Percentiles rank a stretch among this genome's conserved stretches.
Conservation (phyloP, 495 filamentous ascomycete genomes). For the Trichocladium antarcticum region DNA sequence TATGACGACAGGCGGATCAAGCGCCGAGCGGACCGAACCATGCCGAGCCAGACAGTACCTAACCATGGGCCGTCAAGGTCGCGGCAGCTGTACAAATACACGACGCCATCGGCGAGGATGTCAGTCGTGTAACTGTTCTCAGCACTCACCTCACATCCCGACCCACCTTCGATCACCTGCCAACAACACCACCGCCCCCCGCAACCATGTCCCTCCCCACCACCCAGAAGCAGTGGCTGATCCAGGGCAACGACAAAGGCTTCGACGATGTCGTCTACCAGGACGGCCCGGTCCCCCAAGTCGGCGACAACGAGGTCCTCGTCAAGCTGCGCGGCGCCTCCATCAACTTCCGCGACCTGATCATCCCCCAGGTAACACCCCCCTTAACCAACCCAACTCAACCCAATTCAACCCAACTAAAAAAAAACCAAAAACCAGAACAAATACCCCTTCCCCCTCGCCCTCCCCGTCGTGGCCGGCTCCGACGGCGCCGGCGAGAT, state of each 20-base stretch:
- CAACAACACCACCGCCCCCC: too few relatives aligned
- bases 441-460: constrained; percentile 57
- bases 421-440: too few relatives aligned
- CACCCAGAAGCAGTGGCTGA: constrained; percentile 55
- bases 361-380: constrained; percentile 51
- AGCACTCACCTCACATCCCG: too few relatives aligned
- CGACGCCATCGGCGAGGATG: too few relatives aligned
- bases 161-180: too few relatives aligned
- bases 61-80: too few relatives aligned
- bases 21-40: too few relatives aligned
- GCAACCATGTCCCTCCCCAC: constrained; percentile 29
- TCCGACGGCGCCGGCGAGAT: constrained; percentile 76
- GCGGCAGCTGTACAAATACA: too few relatives aligned
- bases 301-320: constrained; percentile 62
- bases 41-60: too few relatives aligned
- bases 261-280: constrained; percentile 51
- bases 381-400: neutral
- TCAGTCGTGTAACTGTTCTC: too few relatives aligned
- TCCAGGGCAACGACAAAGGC: constrained; percentile 43
- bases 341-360: constrained; percentile 73
- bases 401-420: neutral
- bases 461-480: constrained; percentile 49
- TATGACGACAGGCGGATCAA: too few relatives aligned
- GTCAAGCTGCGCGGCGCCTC: constrained; percentile 65
- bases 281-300: constrained; percentile 44